Percentiles rank a stretch among this genome's conserved stretches.
phyloP scores from a whole-genome alignment of 352 stramenopile species.

The Phytophthora pini region DNA sequence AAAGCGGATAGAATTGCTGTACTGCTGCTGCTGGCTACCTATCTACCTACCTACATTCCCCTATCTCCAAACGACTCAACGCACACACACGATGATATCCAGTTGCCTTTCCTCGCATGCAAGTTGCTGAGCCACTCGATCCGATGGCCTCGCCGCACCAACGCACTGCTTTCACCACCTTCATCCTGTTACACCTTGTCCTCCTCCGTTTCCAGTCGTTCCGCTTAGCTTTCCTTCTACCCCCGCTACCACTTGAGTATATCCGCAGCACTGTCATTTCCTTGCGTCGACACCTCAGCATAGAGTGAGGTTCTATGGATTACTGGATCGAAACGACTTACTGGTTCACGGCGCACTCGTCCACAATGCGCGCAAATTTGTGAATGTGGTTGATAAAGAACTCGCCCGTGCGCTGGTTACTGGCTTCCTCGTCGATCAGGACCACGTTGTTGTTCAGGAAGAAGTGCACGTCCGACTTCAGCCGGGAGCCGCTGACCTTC shows the following conservation, averaged over 20 bases:
- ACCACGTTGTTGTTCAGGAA: conserved; percentile 81
- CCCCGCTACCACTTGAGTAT: conserved; percentile 15
- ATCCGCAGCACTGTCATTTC: conserved; percentile 22
- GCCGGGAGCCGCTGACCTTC: conserved; percentile 68
- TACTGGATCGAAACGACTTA: conserved; percentile 29
- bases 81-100: conserved; percentile 22
- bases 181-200: conserved; percentile 29
- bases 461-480: conserved; percentile 87
- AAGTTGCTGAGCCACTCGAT: conserved; percentile 19
- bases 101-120: conserved; percentile 22
- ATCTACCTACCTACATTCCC: conserved; percentile 38
- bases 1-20: conserved; percentile 36
- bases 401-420: conserved; percentile 87
- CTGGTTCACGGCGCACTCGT: conserved; percentile 75
- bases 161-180: conserved; percentile 10
- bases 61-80: conserved; percentile 30
- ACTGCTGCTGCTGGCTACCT: conserved; percentile 33
- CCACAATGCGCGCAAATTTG: conserved; percentile 86
- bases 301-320: conserved; percentile 12
- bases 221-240: conserved; percentile 21
- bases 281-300: conserved; percentile 26
- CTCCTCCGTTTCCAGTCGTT: conserved; percentile 31
- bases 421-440: conserved; percentile 85
- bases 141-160: conserved; percentile 23
- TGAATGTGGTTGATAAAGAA: conserved; percentile 93